Conservation (phyloP, 2,329 filamentous ascomycete genomes). For the Aspergillus puulaauensis region DNA sequence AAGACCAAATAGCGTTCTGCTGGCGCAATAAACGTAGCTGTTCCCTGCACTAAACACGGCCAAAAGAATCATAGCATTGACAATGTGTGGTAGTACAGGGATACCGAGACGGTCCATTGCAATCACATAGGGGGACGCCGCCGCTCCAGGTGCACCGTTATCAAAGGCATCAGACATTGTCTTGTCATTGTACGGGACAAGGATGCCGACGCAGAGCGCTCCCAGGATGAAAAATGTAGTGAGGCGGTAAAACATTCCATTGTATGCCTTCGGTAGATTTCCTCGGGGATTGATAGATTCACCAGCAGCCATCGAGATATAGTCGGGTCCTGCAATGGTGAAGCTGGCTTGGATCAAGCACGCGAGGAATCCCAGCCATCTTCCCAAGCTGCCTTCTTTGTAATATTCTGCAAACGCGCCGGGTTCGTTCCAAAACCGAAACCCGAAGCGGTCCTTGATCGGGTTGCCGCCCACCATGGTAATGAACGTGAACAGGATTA, state of each 20-base stretch:
- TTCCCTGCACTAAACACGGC: constrained; percentile 70
- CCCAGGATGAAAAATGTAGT: constrained; percentile 75
- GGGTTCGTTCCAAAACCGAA: constrained; percentile 65
- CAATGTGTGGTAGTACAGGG: constrained; percentile 64
- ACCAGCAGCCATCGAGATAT: constrained; percentile 64
- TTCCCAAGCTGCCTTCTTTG: constrained; percentile 64
- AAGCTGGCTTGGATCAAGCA: constrained; percentile 72
- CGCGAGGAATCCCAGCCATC: constrained; percentile 72
- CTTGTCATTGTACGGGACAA: constrained; percentile 68
- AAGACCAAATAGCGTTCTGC: constrained; percentile 66
- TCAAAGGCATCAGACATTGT: constrained; percentile 62
- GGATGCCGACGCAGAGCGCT: constrained; percentile 68
- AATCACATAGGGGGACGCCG: constrained; percentile 67
- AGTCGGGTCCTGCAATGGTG: constrained; percentile 67
- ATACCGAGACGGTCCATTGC: constrained; percentile 69
- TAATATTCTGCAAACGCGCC: constrained; percentile 70
- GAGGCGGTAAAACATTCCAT: constrained; percentile 76
- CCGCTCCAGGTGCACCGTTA: constrained; percentile 62
- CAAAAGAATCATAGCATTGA: constrained; percentile 71
- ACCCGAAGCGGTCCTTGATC: constrained; percentile 68
- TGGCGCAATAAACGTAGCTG: constrained; percentile 67
- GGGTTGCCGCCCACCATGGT: constrained; percentile 83
- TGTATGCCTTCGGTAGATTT: constrained; percentile 72
- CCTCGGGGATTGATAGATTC: constrained; percentile 69
- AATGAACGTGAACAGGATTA: constrained; percentile 76